These are phyloP conservation scores for Neostapfia colusana DNA, from an alignment of 176 grass and related monocot genomes.

Conservation along the genomic window DNA sequence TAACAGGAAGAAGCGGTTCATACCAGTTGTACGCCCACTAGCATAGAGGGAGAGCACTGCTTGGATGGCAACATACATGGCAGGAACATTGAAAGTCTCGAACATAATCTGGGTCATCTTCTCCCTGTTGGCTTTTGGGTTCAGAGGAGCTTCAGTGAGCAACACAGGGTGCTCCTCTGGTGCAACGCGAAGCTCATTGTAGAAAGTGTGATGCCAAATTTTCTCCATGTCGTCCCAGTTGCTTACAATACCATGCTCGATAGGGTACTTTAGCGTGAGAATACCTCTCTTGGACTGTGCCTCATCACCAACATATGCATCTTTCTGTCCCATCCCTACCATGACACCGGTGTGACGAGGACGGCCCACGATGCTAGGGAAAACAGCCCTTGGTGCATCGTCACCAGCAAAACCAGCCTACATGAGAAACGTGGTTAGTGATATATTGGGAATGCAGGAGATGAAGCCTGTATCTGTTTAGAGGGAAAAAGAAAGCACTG, in stretches of 20 bases:
- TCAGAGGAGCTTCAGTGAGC: slow-evolving; percentile 81
- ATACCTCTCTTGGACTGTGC: slow-evolving; percentile 89
- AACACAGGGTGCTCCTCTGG: slow-evolving; percentile 81
- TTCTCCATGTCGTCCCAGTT: slow-evolving; percentile 97
- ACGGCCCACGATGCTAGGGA: slow-evolving; percentile 81
- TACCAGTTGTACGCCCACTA: slow-evolving; percentile 72
- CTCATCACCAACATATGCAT: slow-evolving; percentile 75
- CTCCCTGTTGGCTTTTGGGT: slow-evolving; percentile 89
- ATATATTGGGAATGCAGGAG: background rate
- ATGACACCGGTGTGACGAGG: slow-evolving; percentile 76
- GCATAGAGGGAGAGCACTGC: slow-evolving; percentile 85
- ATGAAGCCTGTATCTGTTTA: background rate
- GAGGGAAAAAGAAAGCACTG: background rate
- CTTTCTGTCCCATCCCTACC: slow-evolving; percentile 86
- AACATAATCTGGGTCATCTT: slow-evolving; percentile 96
- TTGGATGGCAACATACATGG: slow-evolving; percentile 87
- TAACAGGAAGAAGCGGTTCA: slow-evolving; percentile 23
- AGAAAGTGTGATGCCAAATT: slow-evolving; percentile 85
- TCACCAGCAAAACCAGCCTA: slow-evolving; percentile 90
- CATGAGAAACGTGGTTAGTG: background rate
- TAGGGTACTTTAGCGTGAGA: slow-evolving; percentile 71
- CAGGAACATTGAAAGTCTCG: slow-evolving; percentile 78
- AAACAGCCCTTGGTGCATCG: slow-evolving; percentile 79
- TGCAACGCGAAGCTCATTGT: slow-evolving; percentile 82
- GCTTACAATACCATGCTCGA: slow-evolving; percentile 76